Percentiles rank a stretch among this genome's conserved stretches.
phyloP scores from a whole-genome alignment of 2,329 filamentous ascomycete genomes.

The Thielaviopsis punctulata region DNA sequence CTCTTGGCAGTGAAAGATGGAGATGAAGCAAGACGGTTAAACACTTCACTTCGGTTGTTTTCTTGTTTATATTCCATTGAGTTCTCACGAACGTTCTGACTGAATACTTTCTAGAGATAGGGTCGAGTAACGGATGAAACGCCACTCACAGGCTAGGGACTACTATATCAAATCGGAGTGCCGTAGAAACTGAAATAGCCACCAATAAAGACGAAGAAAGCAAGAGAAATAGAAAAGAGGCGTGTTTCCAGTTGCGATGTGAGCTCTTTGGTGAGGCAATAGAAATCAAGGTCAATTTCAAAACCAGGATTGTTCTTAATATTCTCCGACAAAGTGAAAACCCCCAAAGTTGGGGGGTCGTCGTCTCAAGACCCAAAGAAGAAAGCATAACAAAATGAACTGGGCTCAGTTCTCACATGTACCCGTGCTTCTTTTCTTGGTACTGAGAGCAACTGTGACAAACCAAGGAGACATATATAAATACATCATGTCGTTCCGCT shows the following conservation, averaged over 20 bases:
- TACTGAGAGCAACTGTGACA: too few relatives aligned
- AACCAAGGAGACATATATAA: too few relatives aligned
- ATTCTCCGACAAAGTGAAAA: constrained; percentile 6
- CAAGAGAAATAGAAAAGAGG: neutral
- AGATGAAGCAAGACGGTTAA: too few relatives aligned
- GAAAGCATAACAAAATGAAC: neutral
- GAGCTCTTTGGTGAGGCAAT: constrained; percentile 5
- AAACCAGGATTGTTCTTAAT: neutral
- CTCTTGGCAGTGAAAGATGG: too few relatives aligned
- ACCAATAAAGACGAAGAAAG: neutral
- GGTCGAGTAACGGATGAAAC: too few relatives aligned
- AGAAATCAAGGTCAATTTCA: constrained; percentile 1
- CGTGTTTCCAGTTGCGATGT: constrained; percentile 2
- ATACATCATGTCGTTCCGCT: too few relatives aligned
- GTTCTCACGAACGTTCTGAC: too few relatives aligned
- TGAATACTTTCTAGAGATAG: too few relatives aligned
- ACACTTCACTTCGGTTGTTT: too few relatives aligned
- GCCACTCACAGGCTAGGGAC: too few relatives aligned
- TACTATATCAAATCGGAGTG: too few relatives aligned
- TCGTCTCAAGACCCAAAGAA: neutral
- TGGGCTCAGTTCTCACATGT: neutral
- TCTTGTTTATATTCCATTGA: too few relatives aligned
- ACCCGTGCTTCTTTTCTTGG: neutral
- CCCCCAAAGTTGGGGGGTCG: neutral
- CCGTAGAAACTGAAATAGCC: neutral